Base-by-base conservation (phyloP, 1,284 basidiomycete genomes). In the Albatrellus sp. region DNA sequence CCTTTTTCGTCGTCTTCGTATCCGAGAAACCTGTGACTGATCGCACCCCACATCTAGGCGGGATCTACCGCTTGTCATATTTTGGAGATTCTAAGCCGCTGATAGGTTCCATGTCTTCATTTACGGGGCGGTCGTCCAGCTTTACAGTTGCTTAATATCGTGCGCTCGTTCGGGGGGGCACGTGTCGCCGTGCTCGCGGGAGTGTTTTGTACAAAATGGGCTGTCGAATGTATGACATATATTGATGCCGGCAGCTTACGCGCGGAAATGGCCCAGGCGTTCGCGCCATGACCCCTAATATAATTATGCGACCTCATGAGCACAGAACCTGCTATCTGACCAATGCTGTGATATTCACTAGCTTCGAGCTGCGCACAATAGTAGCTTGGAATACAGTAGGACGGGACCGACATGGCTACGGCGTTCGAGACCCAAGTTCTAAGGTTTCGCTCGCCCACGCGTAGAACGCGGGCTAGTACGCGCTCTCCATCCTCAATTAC, bases 11-110 rank as follows among this genome's bases (percentile, higher is more conserved):
- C 48, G 2, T 29, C 28, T 20, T 37, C 35, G 35, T 12, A 19
- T 35, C 32, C 24, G 24, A 24, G 24, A 4, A 3, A 24, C 7
- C 24, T 24, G 24, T 24, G 24, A 24, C 24, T 37, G n/a, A 48
- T 14, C 32, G 3, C 31, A 16, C n/a, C 9, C 29, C 36, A n/a
- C 30, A 29, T 4, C 24, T 44, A 79, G 79, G 70, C 35, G 80
- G 80, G 29, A 75, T 69, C 9, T 90, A 90, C 59, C 75, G 81
- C 24, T 59, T 90, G 32, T 64, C 61, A 38, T 90, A 89, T 59
- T 77, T 74, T 49, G 87, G 85, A 9, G 83, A 89, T 59, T 69
- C 74, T 12, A 90, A 89, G 61, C 65, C 75, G 9, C 56, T 80
- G 34, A 63, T 75, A 37, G 80, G 83, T 2, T 57, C 64, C 33